Evolutionary conservation across 306 rosid species (phyloP), one percentile per base, ranked within the genome.

Genomic region (Arachis hypogaea): DNA sequence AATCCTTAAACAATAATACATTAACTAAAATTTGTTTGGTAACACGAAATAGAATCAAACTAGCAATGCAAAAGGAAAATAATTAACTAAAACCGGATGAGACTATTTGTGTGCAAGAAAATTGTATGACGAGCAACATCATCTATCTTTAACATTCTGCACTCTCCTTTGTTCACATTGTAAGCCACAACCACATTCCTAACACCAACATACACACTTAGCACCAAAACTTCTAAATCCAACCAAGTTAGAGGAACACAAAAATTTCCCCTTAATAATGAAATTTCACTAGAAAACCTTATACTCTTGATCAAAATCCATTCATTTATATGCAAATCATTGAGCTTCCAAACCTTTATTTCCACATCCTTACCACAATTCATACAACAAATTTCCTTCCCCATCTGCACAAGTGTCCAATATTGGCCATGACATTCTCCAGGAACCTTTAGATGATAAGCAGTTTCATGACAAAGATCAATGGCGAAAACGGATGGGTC

Each of bases 401-500:
- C 70, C 63, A 62, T 63, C 42, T 63, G 78, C 78, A 63, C 78
- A 9, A 73, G 77, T 6, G 60, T 62, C 77, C 77, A 61, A 14
- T 50, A 73, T 12, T 50, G 61, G 6, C 69, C 69, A 9, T 16
- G 38, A 72, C 51, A 36, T 62, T 73, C 51, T 6, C 4, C 1
- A 36, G 77, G 77, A 63, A 52, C 29, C 45, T 63, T 63, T 10
- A 74, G 51, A 50, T 2, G 51, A 8, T 63, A 33, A 18, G 4
- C 45, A 43, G 33, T 74, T 45, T 74, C 71, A 4, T 52, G 46
- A 2, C 10, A 3, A 1, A 74, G 55, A 74, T 74, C 64, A 4
- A 74, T 18, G 2, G 71, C 78, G 5, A 74, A 45, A 54, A 74
- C 64, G n/a, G 64, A 63, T 2, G 7, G 70, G 28, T 73, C 47